Conservation (phyloP, 192 early-diverging fungal species). For the Entomortierella lignicola region DNA sequence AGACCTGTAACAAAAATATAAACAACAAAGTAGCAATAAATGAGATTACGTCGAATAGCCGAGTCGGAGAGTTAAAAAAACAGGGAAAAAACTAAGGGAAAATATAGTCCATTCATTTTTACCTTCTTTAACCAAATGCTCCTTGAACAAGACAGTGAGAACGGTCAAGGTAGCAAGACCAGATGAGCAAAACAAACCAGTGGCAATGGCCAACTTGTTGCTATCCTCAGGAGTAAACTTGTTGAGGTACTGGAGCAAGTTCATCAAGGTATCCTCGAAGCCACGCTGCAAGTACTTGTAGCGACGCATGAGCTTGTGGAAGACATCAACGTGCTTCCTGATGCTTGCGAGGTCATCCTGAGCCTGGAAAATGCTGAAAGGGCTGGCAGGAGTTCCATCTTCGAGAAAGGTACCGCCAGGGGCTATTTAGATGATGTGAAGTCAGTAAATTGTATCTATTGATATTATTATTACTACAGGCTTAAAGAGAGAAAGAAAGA, state of each 20-base stretch:
- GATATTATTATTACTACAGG: no score
- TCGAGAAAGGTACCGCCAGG: conserved; percentile 82
- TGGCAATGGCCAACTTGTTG: conserved; percentile 81
- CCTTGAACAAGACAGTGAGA: conserved; percentile 85
- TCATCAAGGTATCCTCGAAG: conserved; percentile 87
- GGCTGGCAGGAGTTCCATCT: conserved; percentile 81
- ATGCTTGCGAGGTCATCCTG: conserved; percentile 77
- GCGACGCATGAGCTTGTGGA: conserved; percentile 90
- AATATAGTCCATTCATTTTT: conserved; percentile 3
- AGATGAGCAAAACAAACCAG: conserved; percentile 77
- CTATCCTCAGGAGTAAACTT: conserved; percentile 85
- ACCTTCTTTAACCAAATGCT: conserved; percentile 95
- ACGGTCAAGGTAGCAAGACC: conserved; percentile 78
- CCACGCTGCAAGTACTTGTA: conserved; percentile 93
- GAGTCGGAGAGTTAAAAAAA: neutral
- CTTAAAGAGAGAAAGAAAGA: no score
- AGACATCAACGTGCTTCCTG: conserved; percentile 83
- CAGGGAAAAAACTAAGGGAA: neutral
- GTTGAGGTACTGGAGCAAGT: conserved; percentile 91
- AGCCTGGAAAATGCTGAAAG: conserved; percentile 83
- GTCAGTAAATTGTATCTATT: neutral
- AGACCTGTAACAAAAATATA: conserved; percentile 66
- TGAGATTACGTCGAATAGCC: no score
- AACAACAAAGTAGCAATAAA: no score
- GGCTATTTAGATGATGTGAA: conserved; percentile 53